Percentiles rank a stretch among this genome's conserved stretches.
Conservation (phyloP, 108 stramenopile species). For the Cyclotella choctawhatcheeana region DNA sequence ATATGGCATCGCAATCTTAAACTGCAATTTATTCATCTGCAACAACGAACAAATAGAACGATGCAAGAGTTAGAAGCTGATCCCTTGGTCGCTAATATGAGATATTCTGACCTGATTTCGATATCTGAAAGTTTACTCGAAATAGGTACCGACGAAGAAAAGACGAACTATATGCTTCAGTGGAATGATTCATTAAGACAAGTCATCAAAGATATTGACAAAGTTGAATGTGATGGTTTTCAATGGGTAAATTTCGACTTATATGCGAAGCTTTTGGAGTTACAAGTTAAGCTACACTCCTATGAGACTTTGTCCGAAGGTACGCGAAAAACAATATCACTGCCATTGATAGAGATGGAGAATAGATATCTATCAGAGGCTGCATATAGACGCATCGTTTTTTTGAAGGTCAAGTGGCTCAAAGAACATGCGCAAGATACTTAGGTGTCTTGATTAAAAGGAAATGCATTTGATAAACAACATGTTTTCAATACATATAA, state of each 20-base stretch:
- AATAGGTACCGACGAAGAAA: background rate
- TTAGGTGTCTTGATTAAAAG: too few relatives aligned
- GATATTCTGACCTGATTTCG: background rate
- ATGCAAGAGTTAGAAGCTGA: background rate
- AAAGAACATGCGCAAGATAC: background rate
- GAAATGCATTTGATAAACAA: too few relatives aligned
- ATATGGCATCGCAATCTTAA: background rate
- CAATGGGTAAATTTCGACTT: conserved; percentile 4
- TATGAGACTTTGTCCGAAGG: background rate
- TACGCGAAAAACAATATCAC: background rate
- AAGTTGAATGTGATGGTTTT: background rate
- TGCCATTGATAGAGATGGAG: conserved; percentile 1
- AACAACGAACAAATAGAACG: background rate
- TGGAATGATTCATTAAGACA: conserved; percentile 8
- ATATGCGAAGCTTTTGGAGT: background rate
- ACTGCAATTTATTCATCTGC: background rate
- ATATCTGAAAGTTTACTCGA: background rate
- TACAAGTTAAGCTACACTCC: conserved; percentile 3
- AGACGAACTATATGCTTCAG: background rate
- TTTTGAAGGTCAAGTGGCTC: conserved; percentile 3
- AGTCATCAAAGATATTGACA: background rate
- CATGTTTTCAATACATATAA: too few relatives aligned
- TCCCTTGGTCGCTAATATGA: background rate
- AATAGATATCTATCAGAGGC: conserved; percentile 4
- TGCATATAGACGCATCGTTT: background rate